Conservation (phyloP, 306 rosid genomes). For the Glycine latifolia region DNA sequence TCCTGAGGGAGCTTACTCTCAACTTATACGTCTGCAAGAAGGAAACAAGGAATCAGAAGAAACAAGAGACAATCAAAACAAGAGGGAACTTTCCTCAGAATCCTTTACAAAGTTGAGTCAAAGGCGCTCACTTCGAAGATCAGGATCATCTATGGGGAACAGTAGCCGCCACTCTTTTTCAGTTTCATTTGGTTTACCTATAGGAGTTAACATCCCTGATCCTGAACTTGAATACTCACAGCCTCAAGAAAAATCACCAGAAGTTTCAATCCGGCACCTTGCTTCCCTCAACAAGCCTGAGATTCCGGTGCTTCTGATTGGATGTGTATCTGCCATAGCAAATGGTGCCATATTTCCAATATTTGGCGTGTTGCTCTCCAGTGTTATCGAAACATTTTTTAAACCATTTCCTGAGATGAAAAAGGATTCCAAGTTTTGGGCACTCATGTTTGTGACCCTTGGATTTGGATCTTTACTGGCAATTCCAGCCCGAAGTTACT, state of each 20-base stretch:
- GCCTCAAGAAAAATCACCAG: constrained; percentile 38
- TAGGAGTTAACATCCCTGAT: constrained; percentile 54
- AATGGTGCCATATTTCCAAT: constrained; percentile 67
- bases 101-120: constrained; percentile 60
- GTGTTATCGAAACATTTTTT: constrained; percentile 62
- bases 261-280: constrained; percentile 62
- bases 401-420: constrained; percentile 60
- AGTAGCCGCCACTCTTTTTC: constrained; percentile 73
- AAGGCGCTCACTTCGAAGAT: constrained; percentile 56
- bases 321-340: constrained; percentile 61
- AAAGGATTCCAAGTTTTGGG: constrained; percentile 74
- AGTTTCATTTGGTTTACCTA: constrained; percentile 64
- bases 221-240: constrained; percentile 37
- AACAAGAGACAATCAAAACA: constrained; percentile 44
- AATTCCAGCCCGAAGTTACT: constrained; percentile 60
- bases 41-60: constrained; percentile 54
- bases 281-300: constrained; percentile 83
- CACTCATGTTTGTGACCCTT: constrained; percentile 62
- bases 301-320: constrained; percentile 70
- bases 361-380: constrained; percentile 60
- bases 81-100: constrained; percentile 48
- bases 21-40: constrained; percentile 78
- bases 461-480: constrained; percentile 58
- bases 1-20: constrained; percentile 77
- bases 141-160: constrained; percentile 68